Conservation (phyloP, 148 eudicot species). For the Arctostaphylos glauca region DNA sequence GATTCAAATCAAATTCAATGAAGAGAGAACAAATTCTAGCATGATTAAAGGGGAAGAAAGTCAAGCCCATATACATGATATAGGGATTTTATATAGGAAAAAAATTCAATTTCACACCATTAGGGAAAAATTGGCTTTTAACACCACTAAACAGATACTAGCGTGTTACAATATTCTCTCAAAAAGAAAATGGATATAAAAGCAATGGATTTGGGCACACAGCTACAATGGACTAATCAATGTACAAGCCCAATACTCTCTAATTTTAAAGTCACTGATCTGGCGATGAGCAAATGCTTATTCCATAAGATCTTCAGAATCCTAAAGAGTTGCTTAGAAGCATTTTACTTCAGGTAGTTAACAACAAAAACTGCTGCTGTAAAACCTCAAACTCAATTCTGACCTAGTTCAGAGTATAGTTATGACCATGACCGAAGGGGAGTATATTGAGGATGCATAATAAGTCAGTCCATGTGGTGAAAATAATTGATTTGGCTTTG, state of each 20-base stretch:
- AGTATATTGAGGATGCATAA: no score
- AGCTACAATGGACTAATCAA: neutral
- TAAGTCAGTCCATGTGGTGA: no score
- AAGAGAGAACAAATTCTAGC: no score
- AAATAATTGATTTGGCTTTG: no score
- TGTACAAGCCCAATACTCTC: neutral
- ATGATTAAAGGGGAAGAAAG: no score
- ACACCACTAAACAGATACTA: neutral
- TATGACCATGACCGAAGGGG: no score
- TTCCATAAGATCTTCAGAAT: neutral
- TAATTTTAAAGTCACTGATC: neutral
- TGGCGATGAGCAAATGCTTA: neutral
- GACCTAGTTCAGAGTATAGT: no score
- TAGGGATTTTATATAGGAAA: no score
- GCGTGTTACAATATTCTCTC: neutral
- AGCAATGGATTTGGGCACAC: neutral
- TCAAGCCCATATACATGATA: no score
- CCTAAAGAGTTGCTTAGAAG: constrained; percentile 2
- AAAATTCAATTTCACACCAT: no score
- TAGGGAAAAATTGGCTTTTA: no score
- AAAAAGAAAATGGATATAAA: neutral
- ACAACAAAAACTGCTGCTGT: neutral
- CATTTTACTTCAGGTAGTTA: neutral
- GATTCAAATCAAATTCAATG: no score
- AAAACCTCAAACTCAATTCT: neutral